phyloP scores from a whole-genome alignment of 495 filamentous ascomycete genomes.

The Hypomontagnella submonticulosa region DNA sequence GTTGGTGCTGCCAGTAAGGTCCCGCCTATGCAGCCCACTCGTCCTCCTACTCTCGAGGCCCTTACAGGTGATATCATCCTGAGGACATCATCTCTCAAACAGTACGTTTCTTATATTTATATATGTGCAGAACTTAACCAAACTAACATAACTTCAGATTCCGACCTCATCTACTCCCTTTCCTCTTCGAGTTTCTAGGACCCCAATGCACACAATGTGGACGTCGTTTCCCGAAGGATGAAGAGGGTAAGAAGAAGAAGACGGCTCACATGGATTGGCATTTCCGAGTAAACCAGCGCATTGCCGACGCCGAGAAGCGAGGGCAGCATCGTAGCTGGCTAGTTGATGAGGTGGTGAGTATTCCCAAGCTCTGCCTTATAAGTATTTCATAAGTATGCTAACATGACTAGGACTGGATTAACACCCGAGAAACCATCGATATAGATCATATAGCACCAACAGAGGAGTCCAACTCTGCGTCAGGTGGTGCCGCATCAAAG shows the following conservation, averaged over 20 bases:
- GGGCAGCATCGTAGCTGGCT: conserved; percentile 94
- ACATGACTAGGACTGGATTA: conserved; percentile 80
- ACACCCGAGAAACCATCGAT: conserved; percentile 78
- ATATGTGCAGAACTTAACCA: conserved; percentile 14
- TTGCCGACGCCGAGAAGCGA: conserved; percentile 81
- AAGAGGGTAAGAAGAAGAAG: conserved; percentile 84
- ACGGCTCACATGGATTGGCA: conserved; percentile 98
- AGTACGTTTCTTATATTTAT: conserved; percentile 62
- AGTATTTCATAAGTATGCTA: conserved; percentile 20
- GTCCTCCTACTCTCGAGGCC: conserved; percentile 44
- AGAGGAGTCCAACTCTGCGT: conserved; percentile 25
- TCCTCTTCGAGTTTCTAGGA: conserved; percentile 80
- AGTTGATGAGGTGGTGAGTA: conserved; percentile 85
- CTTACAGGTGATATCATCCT: conserved; percentile 71
- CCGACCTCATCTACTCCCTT: conserved; percentile 75
- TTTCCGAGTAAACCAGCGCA: conserved; percentile 90
- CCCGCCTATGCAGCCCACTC: conserved; percentile 11
- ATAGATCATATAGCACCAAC: conserved; percentile 60
- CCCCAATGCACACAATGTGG: conserved; percentile 92
- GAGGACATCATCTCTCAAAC: conserved; percentile 78
- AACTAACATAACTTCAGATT: conserved; percentile 64
- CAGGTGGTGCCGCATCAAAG: conserved; percentile 39
- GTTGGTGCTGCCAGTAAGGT: conserved; percentile 32
- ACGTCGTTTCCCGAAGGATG: conserved; percentile 79
- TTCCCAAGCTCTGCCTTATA: conserved; percentile 2